Evolutionary conservation across 2,329 filamentous ascomycete species (phyloP).

Genomic region (Aspergillus sp.): DNA sequence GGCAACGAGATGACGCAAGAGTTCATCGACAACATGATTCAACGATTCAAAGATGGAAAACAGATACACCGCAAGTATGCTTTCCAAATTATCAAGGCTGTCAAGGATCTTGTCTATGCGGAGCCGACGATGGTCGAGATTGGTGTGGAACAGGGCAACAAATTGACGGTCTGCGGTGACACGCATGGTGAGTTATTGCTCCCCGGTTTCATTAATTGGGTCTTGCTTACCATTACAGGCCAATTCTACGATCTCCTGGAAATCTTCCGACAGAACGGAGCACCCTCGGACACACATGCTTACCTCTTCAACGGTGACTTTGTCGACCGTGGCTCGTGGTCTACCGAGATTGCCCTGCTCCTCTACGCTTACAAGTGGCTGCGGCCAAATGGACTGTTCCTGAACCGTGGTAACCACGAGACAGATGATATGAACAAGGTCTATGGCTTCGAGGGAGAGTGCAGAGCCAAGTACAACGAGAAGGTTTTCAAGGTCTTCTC

Average conservation of each 20-base stretch:
- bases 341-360: slow-evolving; percentile 88
- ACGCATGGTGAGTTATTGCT: slow-evolving; percentile 66
- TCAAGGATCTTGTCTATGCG: slow-evolving; percentile 83
- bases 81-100: slow-evolving; percentile 89
- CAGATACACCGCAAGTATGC: slow-evolving; percentile 94
- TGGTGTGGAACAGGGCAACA: slow-evolving; percentile 68
- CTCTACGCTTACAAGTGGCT: slow-evolving; percentile 98
- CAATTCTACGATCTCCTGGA: slow-evolving; percentile 98
- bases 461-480: slow-evolving; percentile 96
- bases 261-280: slow-evolving; percentile 87
- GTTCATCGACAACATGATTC: slow-evolving; percentile 96
- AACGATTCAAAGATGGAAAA: slow-evolving; percentile 93
- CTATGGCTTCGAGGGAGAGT: slow-evolving; percentile 97
- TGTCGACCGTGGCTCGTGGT: slow-evolving; percentile 96
- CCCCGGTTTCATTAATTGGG: not conserved
- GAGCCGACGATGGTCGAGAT: slow-evolving; percentile 98
- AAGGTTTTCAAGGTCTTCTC: slow-evolving; percentile 96
- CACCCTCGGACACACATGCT: slow-evolving; percentile 77
- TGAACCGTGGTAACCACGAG: slow-evolving; percentile 98
- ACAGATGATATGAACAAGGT: slow-evolving; percentile 99
- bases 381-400: slow-evolving; percentile 79
- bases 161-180: slow-evolving; percentile 92
- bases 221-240: slow-evolving; percentile 46
- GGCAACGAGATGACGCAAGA: slow-evolving; percentile 85
- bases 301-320: slow-evolving; percentile 99